Conservation (phyloP, 495 filamentous ascomycete genomes). For the Annulohypoxylon bovei region DNA sequence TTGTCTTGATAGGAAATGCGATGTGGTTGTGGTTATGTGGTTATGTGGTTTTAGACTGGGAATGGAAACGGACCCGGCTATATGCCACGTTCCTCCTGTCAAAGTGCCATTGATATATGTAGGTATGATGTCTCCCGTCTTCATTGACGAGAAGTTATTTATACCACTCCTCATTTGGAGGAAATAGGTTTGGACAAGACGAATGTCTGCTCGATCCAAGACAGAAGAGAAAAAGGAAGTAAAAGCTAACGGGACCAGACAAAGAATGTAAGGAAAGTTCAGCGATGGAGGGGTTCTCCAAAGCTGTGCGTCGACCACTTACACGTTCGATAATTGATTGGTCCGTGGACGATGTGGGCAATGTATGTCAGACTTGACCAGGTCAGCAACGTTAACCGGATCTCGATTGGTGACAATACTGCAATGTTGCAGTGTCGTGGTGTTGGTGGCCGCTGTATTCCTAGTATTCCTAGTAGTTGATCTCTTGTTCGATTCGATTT, state of each 20-base stretch:
- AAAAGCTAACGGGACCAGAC: slow-evolving; percentile 3
- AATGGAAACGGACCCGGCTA: slow-evolving; percentile 37
- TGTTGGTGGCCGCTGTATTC: slow-evolving; percentile 2
- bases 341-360: neutral
- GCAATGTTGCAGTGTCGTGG: neutral
- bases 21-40: slow-evolving; percentile 6
- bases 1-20: slow-evolving; percentile 9
- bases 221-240: slow-evolving; percentile 9
- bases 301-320: slow-evolving; percentile 28
- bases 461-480: neutral
- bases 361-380: slow-evolving; percentile 36
- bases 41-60: too few relatives aligned
- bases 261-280: slow-evolving; percentile 9
- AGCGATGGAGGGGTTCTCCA: slow-evolving; percentile 33
- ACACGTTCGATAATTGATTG: slow-evolving; percentile 38
- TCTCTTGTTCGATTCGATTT: slow-evolving; percentile 4
- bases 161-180: neutral
- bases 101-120: slow-evolving; percentile 37
- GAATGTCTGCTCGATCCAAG: neutral
- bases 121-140: slow-evolving; percentile 13
- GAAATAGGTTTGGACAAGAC: slow-evolving; percentile 7
- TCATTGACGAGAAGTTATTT: slow-evolving; percentile 26
- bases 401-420: slow-evolving; percentile 38
- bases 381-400: slow-evolving; percentile 31
- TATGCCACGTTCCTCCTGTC: slow-evolving; percentile 31